phyloP scores from a whole-genome alignment of 140 eudicot species.

The Stevia rebaudiana region DNA sequence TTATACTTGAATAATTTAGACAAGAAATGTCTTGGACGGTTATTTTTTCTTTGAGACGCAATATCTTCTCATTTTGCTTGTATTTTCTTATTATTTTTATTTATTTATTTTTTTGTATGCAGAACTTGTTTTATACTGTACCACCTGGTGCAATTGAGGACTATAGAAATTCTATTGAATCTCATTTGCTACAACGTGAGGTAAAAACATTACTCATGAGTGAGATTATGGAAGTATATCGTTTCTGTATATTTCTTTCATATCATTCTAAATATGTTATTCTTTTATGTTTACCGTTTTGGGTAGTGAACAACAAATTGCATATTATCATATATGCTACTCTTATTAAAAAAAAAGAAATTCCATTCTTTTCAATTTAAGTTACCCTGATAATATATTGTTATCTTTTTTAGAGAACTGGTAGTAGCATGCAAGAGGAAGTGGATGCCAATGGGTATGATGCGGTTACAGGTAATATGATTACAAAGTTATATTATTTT shows the following conservation, averaged over 20 bases:
- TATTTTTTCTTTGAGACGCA: not conserved
- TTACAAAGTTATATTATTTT: not conserved
- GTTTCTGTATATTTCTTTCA: not conserved
- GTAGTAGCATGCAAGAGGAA: constrained; percentile 53
- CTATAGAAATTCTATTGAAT: constrained; percentile 57
- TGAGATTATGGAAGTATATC: constrained; percentile 1
- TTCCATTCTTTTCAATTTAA: not conserved
- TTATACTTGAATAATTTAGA: constrained; percentile 3
- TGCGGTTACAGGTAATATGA: constrained; percentile 56
- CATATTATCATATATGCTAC: not conserved
- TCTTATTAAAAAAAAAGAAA: not conserved
- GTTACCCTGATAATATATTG: constrained; percentile 16
- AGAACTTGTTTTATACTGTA: constrained; percentile 63
- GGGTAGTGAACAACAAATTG: not conserved
- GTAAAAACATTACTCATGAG: constrained; percentile 31
- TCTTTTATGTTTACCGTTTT: not conserved
- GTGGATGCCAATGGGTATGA: constrained; percentile 55
- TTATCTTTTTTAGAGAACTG: constrained; percentile 46
- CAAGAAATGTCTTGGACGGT: not conserved
- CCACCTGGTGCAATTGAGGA: constrained; percentile 64
- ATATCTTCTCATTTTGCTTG: constrained; percentile 5
- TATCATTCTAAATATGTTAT: not conserved
- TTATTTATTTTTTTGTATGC: constrained; percentile 13
- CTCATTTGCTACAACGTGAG: constrained; percentile 50
- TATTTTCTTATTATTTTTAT: not conserved